phyloP scores from a whole-genome alignment of 441 rosid species.

The Gossypium davidsonii region DNA sequence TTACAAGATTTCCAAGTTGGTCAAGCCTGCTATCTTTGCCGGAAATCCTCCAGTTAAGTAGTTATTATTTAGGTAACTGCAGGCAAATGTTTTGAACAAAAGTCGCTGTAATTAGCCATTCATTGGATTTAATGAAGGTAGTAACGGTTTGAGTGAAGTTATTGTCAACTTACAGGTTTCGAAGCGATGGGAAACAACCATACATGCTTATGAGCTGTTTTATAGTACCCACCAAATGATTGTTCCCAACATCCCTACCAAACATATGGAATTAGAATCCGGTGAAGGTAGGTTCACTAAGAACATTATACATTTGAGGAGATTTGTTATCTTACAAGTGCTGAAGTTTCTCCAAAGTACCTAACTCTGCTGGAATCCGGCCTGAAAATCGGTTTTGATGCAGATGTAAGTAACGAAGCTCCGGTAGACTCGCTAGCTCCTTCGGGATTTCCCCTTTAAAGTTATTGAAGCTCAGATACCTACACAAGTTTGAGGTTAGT shows the following conservation, averaged over 20 bases:
- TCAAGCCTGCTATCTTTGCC: conserved; percentile 63
- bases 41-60: conserved; percentile 81
- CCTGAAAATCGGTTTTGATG: conserved; percentile 89
- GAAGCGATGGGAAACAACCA: conserved; percentile 73
- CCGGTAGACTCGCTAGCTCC: conserved; percentile 82
- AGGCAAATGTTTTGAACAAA: not conserved
- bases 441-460: conserved; percentile 93
- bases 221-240: conserved; percentile 79
- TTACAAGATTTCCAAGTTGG: conserved; percentile 79
- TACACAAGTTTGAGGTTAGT: conserved; percentile 16
- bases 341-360: conserved; percentile 68
- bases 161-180: conserved; percentile 62
- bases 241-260: conserved; percentile 75
- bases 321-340: conserved; percentile 50
- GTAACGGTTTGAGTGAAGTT: not conserved
- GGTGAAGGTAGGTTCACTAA: not conserved
- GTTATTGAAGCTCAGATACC: conserved; percentile 83
- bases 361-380: conserved; percentile 76
- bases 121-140: not conserved
- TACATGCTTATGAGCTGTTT: conserved; percentile 63
- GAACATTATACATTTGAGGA: not conserved
- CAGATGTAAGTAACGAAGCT: conserved; percentile 78
- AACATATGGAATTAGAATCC: conserved; percentile 5
- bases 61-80: conserved; percentile 74
- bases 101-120: not conserved